These are phyloP conservation scores for Tolypocladium nubicola DNA, from an alignment of 2,329 filamentous ascomycete genomes.

Conservation along the genomic window DNA sequence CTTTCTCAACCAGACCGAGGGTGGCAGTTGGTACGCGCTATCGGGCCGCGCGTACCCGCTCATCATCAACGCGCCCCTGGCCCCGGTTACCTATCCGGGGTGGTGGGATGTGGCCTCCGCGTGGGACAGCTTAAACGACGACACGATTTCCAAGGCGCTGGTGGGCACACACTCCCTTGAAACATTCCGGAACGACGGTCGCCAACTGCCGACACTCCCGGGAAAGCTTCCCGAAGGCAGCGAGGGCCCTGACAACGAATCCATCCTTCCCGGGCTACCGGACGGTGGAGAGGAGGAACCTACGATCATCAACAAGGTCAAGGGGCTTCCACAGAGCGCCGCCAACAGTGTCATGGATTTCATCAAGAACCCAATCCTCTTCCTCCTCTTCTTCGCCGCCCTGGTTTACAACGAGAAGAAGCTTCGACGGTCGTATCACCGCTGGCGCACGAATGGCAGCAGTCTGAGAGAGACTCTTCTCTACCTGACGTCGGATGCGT, in stretches of 20 bases:
- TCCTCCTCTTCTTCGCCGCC: slow-evolving; percentile 31
- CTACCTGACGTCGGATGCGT: slow-evolving; percentile 4
- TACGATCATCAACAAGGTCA: slow-evolving; percentile 39
- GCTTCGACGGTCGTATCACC: slow-evolving; percentile 27
- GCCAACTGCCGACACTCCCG: slow-evolving; percentile 26
- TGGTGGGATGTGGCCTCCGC: slow-evolving; percentile 35
- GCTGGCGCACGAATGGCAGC: slow-evolving; percentile 18
- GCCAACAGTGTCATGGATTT: slow-evolving; percentile 42
- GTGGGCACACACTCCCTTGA: slow-evolving; percentile 63
- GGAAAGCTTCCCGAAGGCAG: slow-evolving; percentile 16
- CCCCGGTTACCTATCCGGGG: slow-evolving; percentile 30
- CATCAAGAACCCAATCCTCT: slow-evolving; percentile 42
- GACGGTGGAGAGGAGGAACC: slow-evolving; percentile 21
- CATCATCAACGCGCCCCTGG: slow-evolving; percentile 56
- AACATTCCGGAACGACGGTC: slow-evolving; percentile 16
- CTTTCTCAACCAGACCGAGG: slow-evolving; percentile 76
- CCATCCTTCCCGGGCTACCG: slow-evolving; percentile 17
- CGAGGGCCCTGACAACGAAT: slow-evolving; percentile 22
- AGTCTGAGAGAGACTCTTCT: slow-evolving; percentile 15
- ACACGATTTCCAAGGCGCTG: slow-evolving; percentile 48
- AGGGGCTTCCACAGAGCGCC: slow-evolving; percentile 38
- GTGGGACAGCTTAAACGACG: slow-evolving; percentile 27
- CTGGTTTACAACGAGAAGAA: slow-evolving; percentile 36
- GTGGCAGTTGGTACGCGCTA: slow-evolving; percentile 89
- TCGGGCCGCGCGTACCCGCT: slow-evolving; percentile 80